Evolutionary conservation across 2,329 filamentous ascomycete species (phyloP).

Genomic region (Monosporascus sp.): DNA sequence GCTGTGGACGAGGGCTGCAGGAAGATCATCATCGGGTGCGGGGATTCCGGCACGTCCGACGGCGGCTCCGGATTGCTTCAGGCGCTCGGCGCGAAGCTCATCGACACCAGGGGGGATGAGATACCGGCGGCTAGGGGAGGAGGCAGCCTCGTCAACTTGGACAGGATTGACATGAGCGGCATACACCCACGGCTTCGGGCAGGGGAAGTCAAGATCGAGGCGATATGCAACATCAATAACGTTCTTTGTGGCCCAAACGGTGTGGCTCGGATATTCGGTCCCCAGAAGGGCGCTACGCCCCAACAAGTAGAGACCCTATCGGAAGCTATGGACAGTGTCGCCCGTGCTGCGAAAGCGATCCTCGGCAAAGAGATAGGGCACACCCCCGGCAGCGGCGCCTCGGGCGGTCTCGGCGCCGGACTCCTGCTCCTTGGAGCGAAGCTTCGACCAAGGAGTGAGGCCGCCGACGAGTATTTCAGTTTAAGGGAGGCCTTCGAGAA

Average conservation of each 20-base stretch:
- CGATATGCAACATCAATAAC: conserved; percentile 47
- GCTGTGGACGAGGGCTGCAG: conserved; percentile 40
- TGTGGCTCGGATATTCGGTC: conserved; percentile 45
- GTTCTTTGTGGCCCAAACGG: conserved; percentile 43
- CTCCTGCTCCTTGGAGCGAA: conserved; percentile 41
- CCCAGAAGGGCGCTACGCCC: conserved; percentile 44
- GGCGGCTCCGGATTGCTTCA: conserved; percentile 50
- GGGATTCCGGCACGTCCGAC: conserved; percentile 49
- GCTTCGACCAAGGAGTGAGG: conserved; percentile 42
- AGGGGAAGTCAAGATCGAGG: conserved; percentile 35
- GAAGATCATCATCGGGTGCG: conserved; percentile 45
- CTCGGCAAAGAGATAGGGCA: conserved; percentile 31
- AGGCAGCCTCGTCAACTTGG: conserved; percentile 30
- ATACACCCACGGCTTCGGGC: conserved; percentile 32
- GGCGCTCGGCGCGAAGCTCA: conserved; percentile 41
- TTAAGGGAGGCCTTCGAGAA: conserved; percentile 39
- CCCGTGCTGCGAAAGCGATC: conserved; percentile 27
- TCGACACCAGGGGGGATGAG: conserved; percentile 30
- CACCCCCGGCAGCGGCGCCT: conserved; percentile 44
- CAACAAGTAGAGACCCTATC: conserved; percentile 38
- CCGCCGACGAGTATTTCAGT: conserved; percentile 45
- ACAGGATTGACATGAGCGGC: conserved; percentile 31
- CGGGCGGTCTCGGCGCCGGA: conserved; percentile 47
- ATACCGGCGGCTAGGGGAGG: conserved; percentile 37
- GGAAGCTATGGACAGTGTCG: conserved; percentile 36